phyloP scores from a whole-genome alignment of 768 basidiomycete species.

The Boletus eberwhitei region DNA sequence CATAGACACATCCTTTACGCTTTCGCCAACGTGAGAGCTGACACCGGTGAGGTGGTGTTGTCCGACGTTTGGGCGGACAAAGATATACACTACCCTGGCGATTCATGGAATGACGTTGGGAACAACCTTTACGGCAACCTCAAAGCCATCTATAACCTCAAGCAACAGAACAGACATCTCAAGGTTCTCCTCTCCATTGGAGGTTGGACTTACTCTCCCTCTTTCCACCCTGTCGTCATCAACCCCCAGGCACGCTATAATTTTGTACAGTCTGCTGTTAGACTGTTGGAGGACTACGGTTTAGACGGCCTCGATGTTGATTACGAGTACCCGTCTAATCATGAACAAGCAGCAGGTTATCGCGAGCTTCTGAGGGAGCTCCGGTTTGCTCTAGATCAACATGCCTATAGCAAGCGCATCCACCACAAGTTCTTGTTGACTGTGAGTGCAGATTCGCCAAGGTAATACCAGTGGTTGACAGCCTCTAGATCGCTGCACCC shows the following conservation, averaged over 20 bases:
- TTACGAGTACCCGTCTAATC: slow-evolving; percentile 87
- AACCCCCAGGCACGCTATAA: slow-evolving; percentile 56
- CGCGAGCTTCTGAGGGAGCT: slow-evolving; percentile 77
- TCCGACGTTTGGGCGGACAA: slow-evolving; percentile 95
- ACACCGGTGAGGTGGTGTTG: slow-evolving; percentile 81
- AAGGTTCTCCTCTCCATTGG: slow-evolving; percentile 87
- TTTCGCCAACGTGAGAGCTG: slow-evolving; percentile 83
- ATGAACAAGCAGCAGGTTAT: slow-evolving; percentile 78
- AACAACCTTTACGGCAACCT: slow-evolving; percentile 94
- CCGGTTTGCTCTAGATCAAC: slow-evolving; percentile 68
- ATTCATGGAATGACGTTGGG: slow-evolving; percentile 91
- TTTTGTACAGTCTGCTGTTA: slow-evolving; percentile 80
- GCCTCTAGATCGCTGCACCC: slow-evolving; percentile 78
- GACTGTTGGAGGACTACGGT: slow-evolving; percentile 86
- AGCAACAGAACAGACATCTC: slow-evolving; percentile 79
- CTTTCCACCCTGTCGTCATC: slow-evolving; percentile 80
- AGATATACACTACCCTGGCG: slow-evolving; percentile 93
- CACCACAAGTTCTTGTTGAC: slow-evolving; percentile 70
- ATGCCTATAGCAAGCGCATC: slow-evolving; percentile 61
- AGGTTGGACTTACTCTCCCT: slow-evolving; percentile 91
- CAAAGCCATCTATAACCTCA: slow-evolving; percentile 88
- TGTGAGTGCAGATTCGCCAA: slow-evolving; percentile 40
- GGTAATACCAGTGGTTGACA: neutral
- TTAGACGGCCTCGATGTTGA: slow-evolving; percentile 91
- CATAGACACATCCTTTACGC: slow-evolving; percentile 85